Percentiles rank a stretch among this genome's conserved stretches.
Conservation (phyloP, 371 early-diverging fungal species). For the Mucor ambiguus region DNA sequence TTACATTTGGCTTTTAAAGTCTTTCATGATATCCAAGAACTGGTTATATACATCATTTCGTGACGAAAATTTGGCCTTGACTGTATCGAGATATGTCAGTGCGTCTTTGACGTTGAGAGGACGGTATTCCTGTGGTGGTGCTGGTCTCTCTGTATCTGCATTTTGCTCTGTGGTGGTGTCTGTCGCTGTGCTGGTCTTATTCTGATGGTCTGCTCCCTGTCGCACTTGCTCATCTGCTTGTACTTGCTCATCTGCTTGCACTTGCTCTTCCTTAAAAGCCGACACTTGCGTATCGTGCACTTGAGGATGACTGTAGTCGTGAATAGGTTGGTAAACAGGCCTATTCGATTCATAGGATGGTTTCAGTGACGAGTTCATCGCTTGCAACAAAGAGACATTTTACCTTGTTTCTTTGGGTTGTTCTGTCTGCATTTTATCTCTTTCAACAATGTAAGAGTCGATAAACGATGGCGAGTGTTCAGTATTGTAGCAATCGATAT, state of each 20-base stretch:
- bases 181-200: background rate
- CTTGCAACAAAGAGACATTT: background rate
- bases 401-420: background rate
- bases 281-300: background rate
- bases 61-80: conserved; percentile 90
- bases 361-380: too few species aligned
- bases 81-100: conserved; percentile 94
- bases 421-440: background rate
- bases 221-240: background rate
- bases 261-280: background rate
- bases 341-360: background rate
- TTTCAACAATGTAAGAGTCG: background rate
- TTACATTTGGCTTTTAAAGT: conserved; percentile 95
- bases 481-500: background rate
- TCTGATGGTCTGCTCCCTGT: background rate
- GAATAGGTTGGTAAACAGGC: background rate
- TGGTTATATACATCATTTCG: conserved; percentile 94
- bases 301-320: background rate
- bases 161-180: background rate
- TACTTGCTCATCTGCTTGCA: background rate
- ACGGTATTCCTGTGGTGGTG: conserved; percentile 18
- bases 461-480: background rate
- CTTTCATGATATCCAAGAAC: conserved; percentile 99
- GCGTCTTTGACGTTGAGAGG: conserved; percentile 85
- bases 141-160: background rate